phyloP scores from a whole-genome alignment of 805 yeast genomes.

The Cyberlindnera nakhonratchasimensis region DNA sequence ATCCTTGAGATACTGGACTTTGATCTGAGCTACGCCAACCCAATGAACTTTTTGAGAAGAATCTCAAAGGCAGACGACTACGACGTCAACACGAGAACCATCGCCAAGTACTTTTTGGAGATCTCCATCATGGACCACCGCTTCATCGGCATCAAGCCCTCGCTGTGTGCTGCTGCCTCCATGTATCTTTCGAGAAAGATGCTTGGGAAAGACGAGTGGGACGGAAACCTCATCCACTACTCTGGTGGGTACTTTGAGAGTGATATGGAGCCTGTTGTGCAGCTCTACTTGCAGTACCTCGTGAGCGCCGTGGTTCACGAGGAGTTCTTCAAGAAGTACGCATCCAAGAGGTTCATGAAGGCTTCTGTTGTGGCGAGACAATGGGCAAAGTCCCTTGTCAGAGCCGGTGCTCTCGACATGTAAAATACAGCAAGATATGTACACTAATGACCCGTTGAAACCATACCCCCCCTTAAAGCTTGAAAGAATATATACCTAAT shows the following conservation, averaged over 20 bases:
- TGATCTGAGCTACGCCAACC: constrained; percentile 83
- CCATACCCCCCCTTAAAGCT: constrained; percentile 4
- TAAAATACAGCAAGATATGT: constrained; percentile 5
- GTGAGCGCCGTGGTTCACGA: constrained; percentile 83
- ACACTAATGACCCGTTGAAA: constrained; percentile 10
- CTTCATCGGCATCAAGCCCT: constrained; percentile 75
- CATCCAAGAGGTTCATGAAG: constrained; percentile 83
- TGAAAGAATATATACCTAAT: no score
- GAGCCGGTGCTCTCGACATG: constrained; percentile 12
- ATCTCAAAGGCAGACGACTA: constrained; percentile 93
- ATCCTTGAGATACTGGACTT: constrained; percentile 71
- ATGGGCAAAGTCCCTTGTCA: constrained; percentile 62
- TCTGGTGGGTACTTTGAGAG: constrained; percentile 83
- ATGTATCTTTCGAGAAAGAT: constrained; percentile 83
- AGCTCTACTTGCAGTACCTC: constrained; percentile 71
- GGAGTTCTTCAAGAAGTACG: constrained; percentile 90
- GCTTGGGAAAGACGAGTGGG: constrained; percentile 72
- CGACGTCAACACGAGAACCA: constrained; percentile 84
- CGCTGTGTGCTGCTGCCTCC: constrained; percentile 83
- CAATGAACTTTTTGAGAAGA: constrained; percentile 88
- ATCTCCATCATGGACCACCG: constrained; percentile 75
- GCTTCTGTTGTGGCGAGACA: constrained; percentile 76
- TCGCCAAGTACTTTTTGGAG: constrained; percentile 84
- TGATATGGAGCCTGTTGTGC: constrained; percentile 69
- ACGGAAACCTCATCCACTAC: constrained; percentile 81